phyloP scores from a whole-genome alignment of 2,329 filamentous ascomycete species.

The Arthrobotrys megalospora region DNA sequence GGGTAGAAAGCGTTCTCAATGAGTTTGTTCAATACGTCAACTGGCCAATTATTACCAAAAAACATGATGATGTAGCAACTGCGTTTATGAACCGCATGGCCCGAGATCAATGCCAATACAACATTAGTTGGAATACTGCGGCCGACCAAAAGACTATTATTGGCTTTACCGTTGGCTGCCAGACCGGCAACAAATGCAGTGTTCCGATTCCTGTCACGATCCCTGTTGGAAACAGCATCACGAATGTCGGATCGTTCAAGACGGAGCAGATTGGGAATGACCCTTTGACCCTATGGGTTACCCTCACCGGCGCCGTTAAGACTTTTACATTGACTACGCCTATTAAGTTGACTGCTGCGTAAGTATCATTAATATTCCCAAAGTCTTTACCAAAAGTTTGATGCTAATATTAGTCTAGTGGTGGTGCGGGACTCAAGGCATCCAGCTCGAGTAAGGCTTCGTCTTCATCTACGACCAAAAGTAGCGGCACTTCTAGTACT shows the following conservation, averaged over 20 bases:
- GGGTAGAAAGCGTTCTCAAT: slow-evolving; percentile 65
- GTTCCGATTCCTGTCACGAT: slow-evolving; percentile 35
- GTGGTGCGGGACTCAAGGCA: slow-evolving; percentile 36
- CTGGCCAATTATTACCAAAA: slow-evolving; percentile 74
- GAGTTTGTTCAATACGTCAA: slow-evolving; percentile 69
- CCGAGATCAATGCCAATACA: slow-evolving; percentile 64
- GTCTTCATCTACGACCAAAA: slow-evolving; percentile 19
- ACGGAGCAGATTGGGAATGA: slow-evolving; percentile 47
- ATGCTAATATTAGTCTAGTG: slow-evolving; percentile 28
- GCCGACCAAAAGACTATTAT: slow-evolving; percentile 36
- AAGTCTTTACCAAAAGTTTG: background rate
- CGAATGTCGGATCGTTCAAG: slow-evolving; percentile 47
- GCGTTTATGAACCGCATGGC: slow-evolving; percentile 70
- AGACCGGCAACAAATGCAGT: slow-evolving; percentile 38
- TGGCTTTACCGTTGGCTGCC: slow-evolving; percentile 31
- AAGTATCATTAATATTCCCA: slow-evolving; percentile 2
- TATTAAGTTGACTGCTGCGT: slow-evolving; percentile 49
- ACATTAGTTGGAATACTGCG: slow-evolving; percentile 48
- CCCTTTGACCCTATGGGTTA: slow-evolving; percentile 48
- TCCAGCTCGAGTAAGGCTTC: slow-evolving; percentile 33
- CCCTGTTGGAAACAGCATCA: slow-evolving; percentile 42
- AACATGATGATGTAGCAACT: slow-evolving; percentile 72
- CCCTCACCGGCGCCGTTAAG: slow-evolving; percentile 35
- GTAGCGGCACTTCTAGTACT: slow-evolving; percentile 1
- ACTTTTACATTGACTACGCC: slow-evolving; percentile 41